A percentile compares a stretch with the other conserved stretches of the same genome.
Conservation (phyloP, 768 basidiomycete genomes). For the Saitozyma sp. region DNA sequence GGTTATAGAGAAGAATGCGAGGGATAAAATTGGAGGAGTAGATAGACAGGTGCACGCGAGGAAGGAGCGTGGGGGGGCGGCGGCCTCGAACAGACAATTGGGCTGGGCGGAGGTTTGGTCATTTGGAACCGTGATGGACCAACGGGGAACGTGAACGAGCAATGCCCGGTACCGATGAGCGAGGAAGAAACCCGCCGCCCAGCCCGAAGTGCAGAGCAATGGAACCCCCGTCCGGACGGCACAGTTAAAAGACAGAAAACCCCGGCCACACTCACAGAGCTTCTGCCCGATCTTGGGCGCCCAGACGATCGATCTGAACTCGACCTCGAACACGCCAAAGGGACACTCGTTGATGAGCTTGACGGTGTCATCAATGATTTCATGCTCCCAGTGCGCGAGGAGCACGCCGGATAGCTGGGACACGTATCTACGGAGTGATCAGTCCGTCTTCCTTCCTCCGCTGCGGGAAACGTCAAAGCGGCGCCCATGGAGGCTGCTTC, state of each 20-base stretch:
- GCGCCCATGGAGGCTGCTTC: not conserved
- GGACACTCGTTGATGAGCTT: slow-evolving; percentile 79
- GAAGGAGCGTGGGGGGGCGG: too few relatives aligned
- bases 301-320: slow-evolving; percentile 86
- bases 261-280: slow-evolving; percentile 59
- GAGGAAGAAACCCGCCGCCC: not conserved
- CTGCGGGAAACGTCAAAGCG: not conserved
- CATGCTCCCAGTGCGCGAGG: slow-evolving; percentile 76
- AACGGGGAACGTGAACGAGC: too few relatives aligned
- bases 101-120: too few relatives aligned
- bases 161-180: not conserved
- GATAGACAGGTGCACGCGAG: not conserved
- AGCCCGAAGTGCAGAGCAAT: too few relatives aligned
- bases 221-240: too few relatives aligned
- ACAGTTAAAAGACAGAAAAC: not conserved
- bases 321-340: slow-evolving; percentile 70
- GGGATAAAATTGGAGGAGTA: too few relatives aligned
- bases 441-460: slow-evolving; percentile 2
- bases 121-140: too few relatives aligned
- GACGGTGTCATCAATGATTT: slow-evolving; percentile 66
- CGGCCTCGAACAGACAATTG: too few relatives aligned
- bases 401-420: slow-evolving; percentile 83
- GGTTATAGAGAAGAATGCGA: too few relatives aligned
- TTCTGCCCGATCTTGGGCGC: slow-evolving; percentile 78
- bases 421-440: slow-evolving; percentile 66